Conservation (phyloP, 2,329 filamentous ascomycete genomes). For the Dactylellina drechsleri region DNA sequence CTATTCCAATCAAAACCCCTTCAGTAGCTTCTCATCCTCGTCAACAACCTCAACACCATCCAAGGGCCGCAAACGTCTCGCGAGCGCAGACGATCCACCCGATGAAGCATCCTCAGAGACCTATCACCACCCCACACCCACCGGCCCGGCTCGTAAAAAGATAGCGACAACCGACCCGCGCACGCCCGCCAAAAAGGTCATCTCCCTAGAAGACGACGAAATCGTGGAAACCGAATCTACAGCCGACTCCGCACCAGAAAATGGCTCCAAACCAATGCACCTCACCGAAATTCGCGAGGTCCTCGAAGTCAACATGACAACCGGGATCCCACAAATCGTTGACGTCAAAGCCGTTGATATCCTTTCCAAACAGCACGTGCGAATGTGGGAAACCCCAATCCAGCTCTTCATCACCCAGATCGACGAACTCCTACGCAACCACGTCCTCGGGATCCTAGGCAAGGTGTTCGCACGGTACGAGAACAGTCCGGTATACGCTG, state of each 20-base stretch:
- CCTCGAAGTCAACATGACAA: conserved; percentile 55
- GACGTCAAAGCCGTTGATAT: conserved; percentile 56
- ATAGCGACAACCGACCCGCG: conserved; percentile 25
- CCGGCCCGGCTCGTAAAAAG: conserved; percentile 47
- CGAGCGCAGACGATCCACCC: conserved; percentile 41
- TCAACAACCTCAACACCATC: conserved; percentile 14
- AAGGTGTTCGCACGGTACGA: conserved; percentile 55
- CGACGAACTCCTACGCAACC: conserved; percentile 42
- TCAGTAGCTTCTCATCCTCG: conserved; percentile 29
- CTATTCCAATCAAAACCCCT: not conserved
- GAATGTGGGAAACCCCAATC: conserved; percentile 55
- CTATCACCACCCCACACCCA: conserved; percentile 15
- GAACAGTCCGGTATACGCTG: conserved; percentile 55
- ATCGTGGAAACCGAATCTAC: conserved; percentile 37
- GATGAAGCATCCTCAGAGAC: conserved; percentile 38
- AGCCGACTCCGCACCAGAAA: conserved; percentile 4
- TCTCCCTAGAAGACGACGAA: conserved; percentile 44
- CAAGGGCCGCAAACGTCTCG: conserved; percentile 36
- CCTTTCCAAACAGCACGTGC: conserved; percentile 54
- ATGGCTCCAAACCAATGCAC: conserved; percentile 45
- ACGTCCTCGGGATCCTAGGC: conserved; percentile 45
- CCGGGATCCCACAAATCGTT: conserved; percentile 57
- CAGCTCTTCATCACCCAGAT: conserved; percentile 48
- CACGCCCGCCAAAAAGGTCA: conserved; percentile 25
- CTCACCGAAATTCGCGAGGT: conserved; percentile 56